Conservation (phyloP, 225 moss, liverwort and hornwort genomes). For the Thuidium tamariscinum region DNA sequence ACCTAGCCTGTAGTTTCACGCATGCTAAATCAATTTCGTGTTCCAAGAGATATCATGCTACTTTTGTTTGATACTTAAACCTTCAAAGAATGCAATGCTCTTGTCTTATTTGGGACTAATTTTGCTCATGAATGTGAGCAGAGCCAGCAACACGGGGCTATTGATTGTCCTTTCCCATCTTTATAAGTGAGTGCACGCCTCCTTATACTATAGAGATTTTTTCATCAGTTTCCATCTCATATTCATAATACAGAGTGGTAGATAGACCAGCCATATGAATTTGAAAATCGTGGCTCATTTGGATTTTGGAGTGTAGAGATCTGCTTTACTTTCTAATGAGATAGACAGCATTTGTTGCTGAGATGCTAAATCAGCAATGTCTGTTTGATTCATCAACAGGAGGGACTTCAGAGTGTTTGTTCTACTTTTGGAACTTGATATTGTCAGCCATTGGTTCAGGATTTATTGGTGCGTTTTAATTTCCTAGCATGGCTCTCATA, state of each 20-base stretch:
- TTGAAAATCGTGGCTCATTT: neutral
- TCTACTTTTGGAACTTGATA: conserved; percentile 28
- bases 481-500: neutral
- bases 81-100: neutral
- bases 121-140: conserved; percentile 1
- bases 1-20: neutral
- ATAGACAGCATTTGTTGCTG: neutral
- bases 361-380: neutral
- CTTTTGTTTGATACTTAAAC: neutral
- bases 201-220: neutral
- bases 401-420: conserved; percentile 23
- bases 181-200: neutral
- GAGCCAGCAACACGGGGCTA: conserved; percentile 29
- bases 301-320: neutral
- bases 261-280: neutral
- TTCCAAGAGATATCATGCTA: neutral
- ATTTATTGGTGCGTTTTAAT: conserved; percentile 17
- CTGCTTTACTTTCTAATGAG: neutral
- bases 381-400: conserved; percentile 3
- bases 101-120: neutral
- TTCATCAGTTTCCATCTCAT: neutral
- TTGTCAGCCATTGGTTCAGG: conserved; percentile 29
- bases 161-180: conserved; percentile 31
- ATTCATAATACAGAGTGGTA: neutral
- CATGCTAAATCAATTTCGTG: neutral